A percentile compares a stretch with the other conserved stretches of the same genome.
phyloP scores from a whole-genome alignment of 371 early-diverging fungal genomes.

The Fennellomyces sp. region DNA sequence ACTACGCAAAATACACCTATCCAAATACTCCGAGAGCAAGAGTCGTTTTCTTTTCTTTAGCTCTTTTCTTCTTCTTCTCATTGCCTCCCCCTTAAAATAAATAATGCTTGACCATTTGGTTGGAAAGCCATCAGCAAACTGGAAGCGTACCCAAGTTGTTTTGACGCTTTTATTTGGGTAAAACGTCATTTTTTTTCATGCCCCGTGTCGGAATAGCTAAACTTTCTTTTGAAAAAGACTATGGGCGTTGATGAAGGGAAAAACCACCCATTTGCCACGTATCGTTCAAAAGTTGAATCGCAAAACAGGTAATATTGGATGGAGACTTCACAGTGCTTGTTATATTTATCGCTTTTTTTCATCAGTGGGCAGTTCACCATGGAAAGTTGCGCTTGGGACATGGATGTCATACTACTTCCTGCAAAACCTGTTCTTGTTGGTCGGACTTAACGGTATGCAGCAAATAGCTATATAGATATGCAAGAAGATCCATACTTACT shows the following conservation, averaged over 20 bases:
- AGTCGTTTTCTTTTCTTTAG: conserved; percentile 3
- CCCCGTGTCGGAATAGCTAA: too few relatives aligned
- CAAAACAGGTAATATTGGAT: conserved; percentile 23
- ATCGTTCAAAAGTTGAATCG: conserved; percentile 29
- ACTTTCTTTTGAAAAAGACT: conserved; percentile 21
- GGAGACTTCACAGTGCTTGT: background rate
- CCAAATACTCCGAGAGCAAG: background rate
- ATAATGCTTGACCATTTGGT: conserved; percentile 89
- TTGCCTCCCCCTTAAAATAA: background rate
- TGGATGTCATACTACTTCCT: conserved; percentile 65
- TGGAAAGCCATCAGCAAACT: conserved; percentile 91
- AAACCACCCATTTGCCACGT: conserved; percentile 24
- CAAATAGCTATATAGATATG: background rate
- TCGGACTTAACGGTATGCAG: conserved; percentile 62
- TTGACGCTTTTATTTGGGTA: conserved; percentile 67
- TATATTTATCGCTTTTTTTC: conserved; percentile 10
- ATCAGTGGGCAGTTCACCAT: conserved; percentile 64
- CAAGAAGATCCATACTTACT: background rate
- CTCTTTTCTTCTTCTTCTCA: conserved; percentile 6
- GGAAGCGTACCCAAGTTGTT: conserved; percentile 82
- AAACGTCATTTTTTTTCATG: background rate
- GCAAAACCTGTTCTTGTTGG: conserved; percentile 56
- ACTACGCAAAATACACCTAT: background rate
- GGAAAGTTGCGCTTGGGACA: conserved; percentile 80
- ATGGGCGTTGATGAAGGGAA: conserved; percentile 43